Evolutionary conservation across 768 basidiomycete species (phyloP), one percentile per base, ranked within the genome.

Genomic region (Tephrocybe sp.): DNA sequence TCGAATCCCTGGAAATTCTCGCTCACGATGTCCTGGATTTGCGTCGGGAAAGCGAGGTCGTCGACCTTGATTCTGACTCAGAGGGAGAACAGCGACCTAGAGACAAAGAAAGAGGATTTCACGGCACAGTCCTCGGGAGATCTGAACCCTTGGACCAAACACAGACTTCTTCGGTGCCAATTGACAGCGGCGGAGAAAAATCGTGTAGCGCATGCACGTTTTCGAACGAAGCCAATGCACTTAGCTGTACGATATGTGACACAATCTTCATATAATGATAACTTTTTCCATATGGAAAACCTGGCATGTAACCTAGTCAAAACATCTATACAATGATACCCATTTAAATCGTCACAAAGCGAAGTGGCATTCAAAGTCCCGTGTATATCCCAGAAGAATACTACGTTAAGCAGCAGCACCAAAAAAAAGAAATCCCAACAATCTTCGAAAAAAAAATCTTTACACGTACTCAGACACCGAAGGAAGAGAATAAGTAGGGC

Each of bases 21-120:
- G 76, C 77, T 34, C 79, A 86, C 55, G 87, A 87, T 54, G 67
- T 79, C 2, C 61, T 92, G 46, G 84, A 90, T 53, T 71, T 92
- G 28, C 76, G 73, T 49, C 83, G 85, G 62, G 79, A 82, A 51
- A 72, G 69, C 22, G 86, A 88, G 61, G 76, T 82, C 22, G 70
- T 80, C 21, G 81, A 79, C n/a, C 69, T 82, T 35, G 67, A 69
- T 57, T 71, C 73, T 19, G 80, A 82, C 57, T 71, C 73, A 15
- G 80, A 83, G 21, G 79, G 83, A 19, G 77, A 70, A 8, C 70
- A 72, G 28, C 64, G 63, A 44, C 70, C 71, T 49, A 71, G 74
- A 49, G 75, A 78, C 40, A 86, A 88, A 66, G 83, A 77, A 11
- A 74, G 72, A 54, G 89, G 84, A 2, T 92, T 92, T 62, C 77